Conservation (phyloP, 2,329 filamentous ascomycete genomes). For the Aplosporella prunicola region DNA sequence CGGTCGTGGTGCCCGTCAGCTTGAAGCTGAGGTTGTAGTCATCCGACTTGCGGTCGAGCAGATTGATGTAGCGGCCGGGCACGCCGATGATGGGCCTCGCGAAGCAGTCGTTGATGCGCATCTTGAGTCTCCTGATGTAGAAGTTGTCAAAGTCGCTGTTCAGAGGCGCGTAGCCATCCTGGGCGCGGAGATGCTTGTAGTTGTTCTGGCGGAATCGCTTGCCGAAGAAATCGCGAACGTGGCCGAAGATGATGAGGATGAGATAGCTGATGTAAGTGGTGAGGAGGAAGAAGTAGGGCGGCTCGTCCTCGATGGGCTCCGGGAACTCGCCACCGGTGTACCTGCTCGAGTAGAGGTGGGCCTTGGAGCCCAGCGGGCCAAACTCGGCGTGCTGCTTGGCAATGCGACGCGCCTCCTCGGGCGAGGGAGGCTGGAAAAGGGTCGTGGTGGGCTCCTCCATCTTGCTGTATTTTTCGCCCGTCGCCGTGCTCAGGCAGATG, state of each 20-base stretch:
- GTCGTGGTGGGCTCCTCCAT: slow-evolving; percentile 66
- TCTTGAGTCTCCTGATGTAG: slow-evolving; percentile 85
- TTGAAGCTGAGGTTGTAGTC: slow-evolving; percentile 89
- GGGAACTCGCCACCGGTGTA: slow-evolving; percentile 73
- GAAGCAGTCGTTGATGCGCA: slow-evolving; percentile 95
- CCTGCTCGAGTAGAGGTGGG: slow-evolving; percentile 81
- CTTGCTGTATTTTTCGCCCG: slow-evolving; percentile 58
- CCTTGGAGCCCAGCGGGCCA: slow-evolving; percentile 68
- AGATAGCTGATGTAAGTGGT: slow-evolving; percentile 98
- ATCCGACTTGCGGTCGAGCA: slow-evolving; percentile 81
- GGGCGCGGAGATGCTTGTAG: slow-evolving; percentile 72
- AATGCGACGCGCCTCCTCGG: slow-evolving; percentile 68
- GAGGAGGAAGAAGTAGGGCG: slow-evolving; percentile 91
- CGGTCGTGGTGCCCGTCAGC: slow-evolving; percentile 79
- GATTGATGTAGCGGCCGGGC: slow-evolving; percentile 84
- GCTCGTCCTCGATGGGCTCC: slow-evolving; percentile 84
- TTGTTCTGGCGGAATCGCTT: slow-evolving; percentile 85
- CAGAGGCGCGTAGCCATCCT: slow-evolving; percentile 85
- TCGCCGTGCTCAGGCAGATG: slow-evolving; percentile 83
- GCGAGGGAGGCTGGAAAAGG: slow-evolving; percentile 78
- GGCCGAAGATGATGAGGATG: slow-evolving; percentile 87
- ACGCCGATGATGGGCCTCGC: slow-evolving; percentile 86
- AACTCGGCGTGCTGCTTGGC: slow-evolving; percentile 82
- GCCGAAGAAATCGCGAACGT: slow-evolving; percentile 94
- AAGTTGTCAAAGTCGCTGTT: slow-evolving; percentile 99